A percentile compares a stretch with the other conserved stretches of the same genome.
Evolutionary conservation across 2,329 filamentous ascomycete species (phyloP).

Genomic region (Penicillium sp.): DNA sequence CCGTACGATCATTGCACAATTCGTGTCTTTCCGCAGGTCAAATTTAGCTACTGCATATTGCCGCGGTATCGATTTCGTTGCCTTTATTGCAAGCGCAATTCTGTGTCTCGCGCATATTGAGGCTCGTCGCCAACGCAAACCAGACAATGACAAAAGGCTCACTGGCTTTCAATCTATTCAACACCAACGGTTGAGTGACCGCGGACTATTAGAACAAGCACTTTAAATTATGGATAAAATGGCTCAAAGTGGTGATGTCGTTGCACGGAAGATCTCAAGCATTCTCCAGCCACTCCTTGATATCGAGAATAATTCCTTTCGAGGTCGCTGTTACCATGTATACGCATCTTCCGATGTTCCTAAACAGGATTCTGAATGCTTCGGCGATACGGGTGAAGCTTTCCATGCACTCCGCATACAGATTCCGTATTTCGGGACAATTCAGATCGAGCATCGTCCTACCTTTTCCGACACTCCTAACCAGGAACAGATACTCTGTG

Average conservation of each 20-base stretch:
- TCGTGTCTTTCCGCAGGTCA: slow-evolving; percentile 43
- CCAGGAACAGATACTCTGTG: background rate
- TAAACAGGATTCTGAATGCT: background rate
- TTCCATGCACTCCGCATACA: slow-evolving; percentile 30
- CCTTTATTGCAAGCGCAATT: slow-evolving; percentile 23
- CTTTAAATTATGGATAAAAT: slow-evolving; percentile 33
- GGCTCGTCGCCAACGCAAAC: slow-evolving; percentile 13
- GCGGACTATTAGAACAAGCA: slow-evolving; percentile 37
- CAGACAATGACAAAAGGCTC: background rate
- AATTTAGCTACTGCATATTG: slow-evolving; percentile 21
- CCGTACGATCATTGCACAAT: slow-evolving; percentile 50
- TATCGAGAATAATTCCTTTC: slow-evolving; percentile 16
- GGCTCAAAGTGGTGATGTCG: slow-evolving; percentile 25
- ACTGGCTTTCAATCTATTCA: slow-evolving; percentile 19
- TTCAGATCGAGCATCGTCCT: slow-evolving; percentile 30
- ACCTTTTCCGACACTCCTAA: background rate
- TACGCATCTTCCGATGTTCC: background rate
- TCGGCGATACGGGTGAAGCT: background rate
- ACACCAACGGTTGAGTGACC: slow-evolving; percentile 40
- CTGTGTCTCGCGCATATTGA: slow-evolving; percentile 25
- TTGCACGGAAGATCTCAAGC: slow-evolving; percentile 24
- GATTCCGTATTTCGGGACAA: slow-evolving; percentile 43
- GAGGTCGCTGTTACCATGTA: background rate
- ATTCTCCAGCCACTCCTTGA: slow-evolving; percentile 19
- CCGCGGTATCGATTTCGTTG: slow-evolving; percentile 25